phyloP scores from a whole-genome alignment of 768 basidiomycete species.

The Lyophyllum decastes region DNA sequence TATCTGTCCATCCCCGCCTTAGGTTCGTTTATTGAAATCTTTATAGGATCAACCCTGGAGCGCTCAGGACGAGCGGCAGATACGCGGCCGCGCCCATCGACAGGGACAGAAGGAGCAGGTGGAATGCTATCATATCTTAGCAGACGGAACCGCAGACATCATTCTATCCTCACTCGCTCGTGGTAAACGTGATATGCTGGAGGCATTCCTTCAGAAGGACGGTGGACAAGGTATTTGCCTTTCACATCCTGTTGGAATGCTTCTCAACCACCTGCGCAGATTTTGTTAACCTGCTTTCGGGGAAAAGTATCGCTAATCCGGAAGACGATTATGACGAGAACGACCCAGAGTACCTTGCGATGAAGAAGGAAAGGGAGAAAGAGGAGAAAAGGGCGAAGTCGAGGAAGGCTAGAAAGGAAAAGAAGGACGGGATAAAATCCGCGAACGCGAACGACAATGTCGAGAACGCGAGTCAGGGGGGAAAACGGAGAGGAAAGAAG shows the following conservation, averaged over 20 bases:
- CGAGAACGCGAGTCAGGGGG: too few relatives aligned
- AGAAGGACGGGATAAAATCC: too few relatives aligned
- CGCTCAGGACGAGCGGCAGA: constrained; percentile 20
- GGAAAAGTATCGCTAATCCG: neutral
- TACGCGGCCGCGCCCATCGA: constrained; percentile 8
- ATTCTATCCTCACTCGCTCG: constrained; percentile 10
- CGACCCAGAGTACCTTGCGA: neutral
- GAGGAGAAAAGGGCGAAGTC: neutral
- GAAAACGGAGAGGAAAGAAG: too few relatives aligned
- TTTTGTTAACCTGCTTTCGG: neutral
- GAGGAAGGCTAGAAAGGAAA: neutral
- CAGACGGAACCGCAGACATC: constrained; percentile 12
- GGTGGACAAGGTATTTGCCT: constrained; percentile 2
- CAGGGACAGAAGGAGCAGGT: constrained; percentile 16
- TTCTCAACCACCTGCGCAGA: neutral
- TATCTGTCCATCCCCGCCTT: neutral
- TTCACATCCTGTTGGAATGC: neutral
- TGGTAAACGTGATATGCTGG: constrained; percentile 12
- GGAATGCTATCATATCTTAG: constrained; percentile 9
- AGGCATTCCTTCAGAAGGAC: constrained; percentile 17
- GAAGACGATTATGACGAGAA: too few relatives aligned
- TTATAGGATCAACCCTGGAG: constrained; percentile 20
- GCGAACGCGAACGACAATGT: too few relatives aligned
- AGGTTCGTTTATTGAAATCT: neutral
- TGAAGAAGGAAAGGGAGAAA: neutral